These are phyloP conservation scores for Sporothrix variecibatus DNA, from an alignment of 2,329 filamentous ascomycete genomes.

Conservation along the genomic window DNA sequence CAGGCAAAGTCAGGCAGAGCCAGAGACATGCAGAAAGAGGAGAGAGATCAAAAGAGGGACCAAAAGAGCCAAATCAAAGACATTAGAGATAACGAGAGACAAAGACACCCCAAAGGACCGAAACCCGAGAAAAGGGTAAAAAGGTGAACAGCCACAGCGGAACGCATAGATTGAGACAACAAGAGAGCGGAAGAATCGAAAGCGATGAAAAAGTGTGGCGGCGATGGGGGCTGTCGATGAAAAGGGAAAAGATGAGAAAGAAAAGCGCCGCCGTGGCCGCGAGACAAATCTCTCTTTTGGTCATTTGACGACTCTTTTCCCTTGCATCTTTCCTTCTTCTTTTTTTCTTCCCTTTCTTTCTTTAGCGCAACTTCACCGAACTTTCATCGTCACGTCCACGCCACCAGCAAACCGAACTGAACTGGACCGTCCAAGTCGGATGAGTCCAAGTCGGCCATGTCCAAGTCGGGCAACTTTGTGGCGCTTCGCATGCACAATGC, in stretches of 20 bases:
- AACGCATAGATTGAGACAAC: not conserved
- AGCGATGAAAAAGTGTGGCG: not conserved
- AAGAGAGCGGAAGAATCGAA: not conserved
- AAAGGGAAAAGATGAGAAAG: not conserved
- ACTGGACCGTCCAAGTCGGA: not conserved
- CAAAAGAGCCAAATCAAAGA: not conserved
- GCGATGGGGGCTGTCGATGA: not conserved
- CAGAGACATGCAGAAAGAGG: not conserved
- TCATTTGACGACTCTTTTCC: not conserved
- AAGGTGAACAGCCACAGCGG: not conserved
- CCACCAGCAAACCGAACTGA: not conserved
- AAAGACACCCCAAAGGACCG: not conserved
- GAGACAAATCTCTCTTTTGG: not conserved
- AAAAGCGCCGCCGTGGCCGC: not conserved
- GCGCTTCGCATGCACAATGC: constrained; percentile 7
- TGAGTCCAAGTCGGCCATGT: not conserved
- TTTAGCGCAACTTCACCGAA: not conserved
- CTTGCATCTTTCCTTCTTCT: not conserved
- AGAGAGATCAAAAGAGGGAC: not conserved
- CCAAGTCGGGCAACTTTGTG: not conserved
- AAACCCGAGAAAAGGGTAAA: not conserved
- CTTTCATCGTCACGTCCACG: not conserved
- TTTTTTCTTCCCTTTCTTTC: not conserved
- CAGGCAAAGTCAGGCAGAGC: not conserved
- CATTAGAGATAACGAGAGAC: not conserved